These are phyloP conservation scores for Boletus insuetus DNA, from an alignment of 768 basidiomycete genomes.

Conservation along the genomic window DNA sequence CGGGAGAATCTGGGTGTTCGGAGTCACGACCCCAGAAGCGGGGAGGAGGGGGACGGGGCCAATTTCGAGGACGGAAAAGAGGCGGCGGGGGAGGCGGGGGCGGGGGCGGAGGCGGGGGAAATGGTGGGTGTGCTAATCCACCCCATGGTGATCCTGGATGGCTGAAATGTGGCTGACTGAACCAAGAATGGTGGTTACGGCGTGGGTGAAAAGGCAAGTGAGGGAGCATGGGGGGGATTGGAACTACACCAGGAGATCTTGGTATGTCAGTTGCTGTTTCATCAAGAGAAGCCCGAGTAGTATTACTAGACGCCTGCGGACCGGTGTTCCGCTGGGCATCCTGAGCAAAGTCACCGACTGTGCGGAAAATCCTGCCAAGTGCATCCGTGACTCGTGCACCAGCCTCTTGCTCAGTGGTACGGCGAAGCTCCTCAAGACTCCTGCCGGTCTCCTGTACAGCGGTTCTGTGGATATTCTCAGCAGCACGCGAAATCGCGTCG, in stretches of 20 bases:
- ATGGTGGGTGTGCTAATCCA: constrained; percentile 16
- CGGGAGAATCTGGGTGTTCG: not conserved
- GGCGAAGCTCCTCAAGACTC: constrained; percentile 45
- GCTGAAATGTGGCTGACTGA: constrained; percentile 10
- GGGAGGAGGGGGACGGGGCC: constrained; percentile 27
- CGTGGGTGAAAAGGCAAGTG: constrained; percentile 16
- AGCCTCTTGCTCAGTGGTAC: constrained; percentile 61
- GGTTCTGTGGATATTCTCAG: constrained; percentile 49
- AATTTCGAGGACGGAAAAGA: constrained; percentile 11
- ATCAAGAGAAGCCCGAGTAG: not conserved
- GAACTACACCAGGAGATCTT: constrained; percentile 9
- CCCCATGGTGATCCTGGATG: constrained; percentile 16
- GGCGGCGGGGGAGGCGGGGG: not conserved
- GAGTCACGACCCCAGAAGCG: constrained; percentile 14
- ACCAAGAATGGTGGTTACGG: constrained; percentile 27
- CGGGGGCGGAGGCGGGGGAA: constrained; percentile 23
- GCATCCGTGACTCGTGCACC: constrained; percentile 61
- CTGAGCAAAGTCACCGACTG: constrained; percentile 41
- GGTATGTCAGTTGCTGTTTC: constrained; percentile 2
- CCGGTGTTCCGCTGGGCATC: constrained; percentile 11
- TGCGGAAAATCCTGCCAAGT: constrained; percentile 54
- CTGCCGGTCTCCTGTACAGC: constrained; percentile 37
- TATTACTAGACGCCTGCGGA: constrained; percentile 2
- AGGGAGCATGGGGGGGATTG: constrained; percentile 15
- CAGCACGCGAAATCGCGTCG: constrained; percentile 55